Conservation (phyloP, 78 protist species). For the Dictyostelium intermedium region DNA sequence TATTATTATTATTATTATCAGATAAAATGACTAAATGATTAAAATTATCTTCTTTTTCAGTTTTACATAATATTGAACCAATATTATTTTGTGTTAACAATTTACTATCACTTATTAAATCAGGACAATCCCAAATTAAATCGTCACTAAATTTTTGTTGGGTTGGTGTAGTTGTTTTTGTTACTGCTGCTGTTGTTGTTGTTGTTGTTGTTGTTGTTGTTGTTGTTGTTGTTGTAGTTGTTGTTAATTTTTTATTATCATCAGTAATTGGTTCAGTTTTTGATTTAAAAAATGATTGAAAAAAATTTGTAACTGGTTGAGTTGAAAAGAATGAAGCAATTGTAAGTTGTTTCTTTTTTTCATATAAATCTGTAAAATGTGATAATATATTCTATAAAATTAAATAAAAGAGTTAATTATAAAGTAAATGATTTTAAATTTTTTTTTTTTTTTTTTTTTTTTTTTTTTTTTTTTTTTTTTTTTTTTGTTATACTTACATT, state of each 20-base stretch:
- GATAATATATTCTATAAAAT: constrained; percentile 11
- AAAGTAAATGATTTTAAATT: too few relatives aligned
- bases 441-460: neutral
- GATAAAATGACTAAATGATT: neutral
- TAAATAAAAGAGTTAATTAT: neutral
- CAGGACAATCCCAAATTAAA: neutral
- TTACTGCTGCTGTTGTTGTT: neutral
- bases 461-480: neutral
- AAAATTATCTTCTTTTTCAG: neutral
- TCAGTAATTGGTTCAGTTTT: neutral
- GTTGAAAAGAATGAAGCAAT: constrained; percentile 36
- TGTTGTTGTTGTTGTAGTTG: neutral
- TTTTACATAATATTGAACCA: neutral
- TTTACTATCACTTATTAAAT: neutral
- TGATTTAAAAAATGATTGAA: constrained; percentile 3
- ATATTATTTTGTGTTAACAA: neutral
- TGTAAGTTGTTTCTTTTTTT: constrained; percentile 27
- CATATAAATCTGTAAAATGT: constrained; percentile 39
- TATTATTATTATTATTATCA: neutral
- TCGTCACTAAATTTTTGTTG: too few relatives aligned
- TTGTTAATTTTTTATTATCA: neutral
- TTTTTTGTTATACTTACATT: neutral
- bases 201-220: neutral
- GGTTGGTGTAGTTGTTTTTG: neutral
- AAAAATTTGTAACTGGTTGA: neutral